Percentiles rank a stretch among this genome's conserved stretches.
phyloP scores from a whole-genome alignment of 495 filamentous ascomycete genomes.

The Glonium stellatum region DNA sequence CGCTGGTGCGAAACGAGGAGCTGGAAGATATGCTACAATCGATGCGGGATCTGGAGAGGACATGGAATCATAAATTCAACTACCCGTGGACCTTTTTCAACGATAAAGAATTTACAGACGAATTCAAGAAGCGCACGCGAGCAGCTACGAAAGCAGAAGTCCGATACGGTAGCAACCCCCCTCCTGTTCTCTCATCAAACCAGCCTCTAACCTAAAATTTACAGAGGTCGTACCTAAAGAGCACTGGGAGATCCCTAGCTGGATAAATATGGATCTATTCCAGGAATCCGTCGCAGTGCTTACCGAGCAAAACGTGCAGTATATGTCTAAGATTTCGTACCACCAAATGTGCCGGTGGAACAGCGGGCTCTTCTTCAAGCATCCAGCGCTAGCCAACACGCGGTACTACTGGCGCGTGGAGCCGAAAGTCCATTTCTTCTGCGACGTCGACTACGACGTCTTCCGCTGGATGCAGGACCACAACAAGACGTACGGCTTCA shows the following conservation, averaged over 20 bases:
- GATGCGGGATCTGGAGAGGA: constrained; percentile 86
- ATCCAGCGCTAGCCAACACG: constrained; percentile 72
- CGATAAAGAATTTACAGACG: constrained; percentile 81
- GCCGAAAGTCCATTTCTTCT: constrained; percentile 99
- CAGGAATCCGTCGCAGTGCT: constrained; percentile 76
- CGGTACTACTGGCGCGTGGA: constrained; percentile 99
- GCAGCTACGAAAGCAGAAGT: constrained; percentile 77
- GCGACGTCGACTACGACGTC: constrained; percentile 96
- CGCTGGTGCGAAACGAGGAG: constrained; percentile 91
- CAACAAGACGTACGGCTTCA: constrained; percentile 98
- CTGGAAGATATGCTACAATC: constrained; percentile 71
- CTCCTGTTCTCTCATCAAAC: not conserved
- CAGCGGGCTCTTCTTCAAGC: constrained; percentile 94
- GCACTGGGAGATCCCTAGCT: constrained; percentile 86
- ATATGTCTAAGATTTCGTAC: constrained; percentile 80
- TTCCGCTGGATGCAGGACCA: constrained; percentile 97
- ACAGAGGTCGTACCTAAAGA: constrained; percentile 80
- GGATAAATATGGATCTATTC: constrained; percentile 86
- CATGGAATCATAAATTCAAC: constrained; percentile 98
- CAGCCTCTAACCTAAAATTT: constrained; percentile 18
- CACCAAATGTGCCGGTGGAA: constrained; percentile 99
- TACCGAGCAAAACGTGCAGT: constrained; percentile 79
- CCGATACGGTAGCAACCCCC: constrained; percentile 62
- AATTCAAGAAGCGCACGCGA: constrained; percentile 78
- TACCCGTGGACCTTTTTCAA: constrained; percentile 99